These are phyloP conservation scores for Actinomortierella ambigua DNA, from an alignment of 371 early-diverging fungal genomes.

Conservation along the genomic window DNA sequence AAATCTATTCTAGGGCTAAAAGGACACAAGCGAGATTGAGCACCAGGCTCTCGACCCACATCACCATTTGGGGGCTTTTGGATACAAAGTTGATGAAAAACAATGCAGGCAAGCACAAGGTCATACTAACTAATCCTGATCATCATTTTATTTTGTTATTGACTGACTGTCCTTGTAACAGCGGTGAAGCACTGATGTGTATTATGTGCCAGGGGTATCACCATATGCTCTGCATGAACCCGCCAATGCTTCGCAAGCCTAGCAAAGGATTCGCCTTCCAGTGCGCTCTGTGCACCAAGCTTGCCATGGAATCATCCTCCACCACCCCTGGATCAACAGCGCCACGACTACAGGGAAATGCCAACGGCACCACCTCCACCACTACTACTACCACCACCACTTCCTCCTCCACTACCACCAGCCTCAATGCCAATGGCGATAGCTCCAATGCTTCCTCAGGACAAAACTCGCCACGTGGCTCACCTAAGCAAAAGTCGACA, in stretches of 20 bases:
- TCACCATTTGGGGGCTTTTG: too few species aligned
- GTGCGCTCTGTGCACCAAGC: constrained; percentile 70
- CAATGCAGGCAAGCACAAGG: too few species aligned
- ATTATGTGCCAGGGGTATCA: constrained; percentile 73
- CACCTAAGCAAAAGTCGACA: constrained; percentile 33
- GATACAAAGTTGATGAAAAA: too few species aligned
- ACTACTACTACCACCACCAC: not conserved
- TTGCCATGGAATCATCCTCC: constrained; percentile 25
- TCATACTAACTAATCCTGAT: too few species aligned
- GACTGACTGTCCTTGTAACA: constrained; percentile 4
- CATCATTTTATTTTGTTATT: not conserved
- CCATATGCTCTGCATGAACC: constrained; percentile 80
- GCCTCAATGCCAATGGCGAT: constrained; percentile 12
- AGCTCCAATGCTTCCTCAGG: constrained; percentile 18
- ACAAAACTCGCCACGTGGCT: constrained; percentile 40
- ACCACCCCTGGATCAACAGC: constrained; percentile 18
- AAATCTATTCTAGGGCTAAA: too few species aligned
- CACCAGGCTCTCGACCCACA: too few species aligned
- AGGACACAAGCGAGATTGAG: too few species aligned
- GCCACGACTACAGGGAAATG: not conserved
- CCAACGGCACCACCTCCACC: too few species aligned
- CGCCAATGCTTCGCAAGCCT: constrained; percentile 74
- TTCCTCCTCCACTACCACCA: constrained; percentile 8
- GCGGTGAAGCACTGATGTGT: constrained; percentile 67
- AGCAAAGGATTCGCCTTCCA: constrained; percentile 86